Conservation (phyloP, 768 basidiomycete genomes). For the Lentinula aciculospora region DNA sequence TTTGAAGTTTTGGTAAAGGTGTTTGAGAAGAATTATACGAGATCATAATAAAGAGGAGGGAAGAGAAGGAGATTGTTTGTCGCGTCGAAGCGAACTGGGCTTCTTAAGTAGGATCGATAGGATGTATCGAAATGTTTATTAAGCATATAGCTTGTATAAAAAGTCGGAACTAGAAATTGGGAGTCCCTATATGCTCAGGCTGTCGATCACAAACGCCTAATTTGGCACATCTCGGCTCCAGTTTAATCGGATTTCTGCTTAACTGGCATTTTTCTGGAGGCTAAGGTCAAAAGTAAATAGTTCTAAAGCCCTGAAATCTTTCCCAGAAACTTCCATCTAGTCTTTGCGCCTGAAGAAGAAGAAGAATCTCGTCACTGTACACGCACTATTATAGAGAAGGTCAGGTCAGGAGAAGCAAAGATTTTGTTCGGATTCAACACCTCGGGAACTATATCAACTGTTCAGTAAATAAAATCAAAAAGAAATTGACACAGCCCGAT, state of each 20-base stretch:
- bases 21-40: conserved; percentile 11
- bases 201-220: background rate
- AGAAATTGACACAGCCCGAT: background rate
- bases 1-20: conserved; percentile 32
- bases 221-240: background rate
- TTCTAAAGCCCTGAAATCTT: background rate
- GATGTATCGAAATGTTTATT: no score
- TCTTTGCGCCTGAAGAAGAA: no score
- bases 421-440: no score
- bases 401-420: no score
- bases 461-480: no score
- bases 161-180: background rate
- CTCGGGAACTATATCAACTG: no score
- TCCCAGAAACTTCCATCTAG: background rate
- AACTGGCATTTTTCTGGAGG: background rate
- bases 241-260: background rate
- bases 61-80: background rate
- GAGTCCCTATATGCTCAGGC: background rate
- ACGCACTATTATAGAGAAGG: background rate
- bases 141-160: no score
- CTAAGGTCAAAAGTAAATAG: background rate
- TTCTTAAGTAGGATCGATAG: no score
- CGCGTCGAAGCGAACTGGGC: no score
- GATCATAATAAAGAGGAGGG: background rate
- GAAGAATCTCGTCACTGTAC: background rate